These are phyloP conservation scores for Aspergillus olivimuriae DNA, from an alignment of 495 filamentous ascomycete species.

Conservation along the genomic window DNA sequence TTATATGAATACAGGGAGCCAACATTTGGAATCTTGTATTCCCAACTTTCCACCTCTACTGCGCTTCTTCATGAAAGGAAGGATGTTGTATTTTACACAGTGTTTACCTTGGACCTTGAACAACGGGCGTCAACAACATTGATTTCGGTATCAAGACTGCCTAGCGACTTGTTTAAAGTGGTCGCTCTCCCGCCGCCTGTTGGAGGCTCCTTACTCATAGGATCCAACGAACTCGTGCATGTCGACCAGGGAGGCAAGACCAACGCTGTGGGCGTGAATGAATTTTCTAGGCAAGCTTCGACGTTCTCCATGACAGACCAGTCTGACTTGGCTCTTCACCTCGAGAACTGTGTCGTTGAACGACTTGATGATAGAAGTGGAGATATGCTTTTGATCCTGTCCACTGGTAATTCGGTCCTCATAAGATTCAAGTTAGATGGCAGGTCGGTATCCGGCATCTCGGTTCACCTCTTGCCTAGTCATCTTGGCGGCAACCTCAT, in stretches of 20 bases:
- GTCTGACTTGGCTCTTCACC: conserved; percentile 66
- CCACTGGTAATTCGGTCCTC: conserved; percentile 66
- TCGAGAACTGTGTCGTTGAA: conserved; percentile 79
- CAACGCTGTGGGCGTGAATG: conserved; percentile 90
- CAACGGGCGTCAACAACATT: conserved; percentile 91
- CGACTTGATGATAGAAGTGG: conserved; percentile 65
- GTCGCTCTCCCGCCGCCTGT: conserved; percentile 79
- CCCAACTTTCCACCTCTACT: conserved; percentile 60
- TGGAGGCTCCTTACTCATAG: conserved; percentile 81
- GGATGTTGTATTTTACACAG: conserved; percentile 81
- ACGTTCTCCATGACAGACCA: conserved; percentile 80
- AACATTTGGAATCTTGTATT: conserved; percentile 90
- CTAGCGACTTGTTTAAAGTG: conserved; percentile 83
- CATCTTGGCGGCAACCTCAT: conserved; percentile 57
- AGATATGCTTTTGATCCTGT: conserved; percentile 78
- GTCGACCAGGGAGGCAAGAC: conserved; percentile 93
- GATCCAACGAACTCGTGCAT: conserved; percentile 86
- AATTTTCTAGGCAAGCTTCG: conserved; percentile 72
- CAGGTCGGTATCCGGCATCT: conserved; percentile 83
- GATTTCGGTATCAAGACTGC: conserved; percentile 74
- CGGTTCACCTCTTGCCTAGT: conserved; percentile 52
- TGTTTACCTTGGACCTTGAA: conserved; percentile 91
- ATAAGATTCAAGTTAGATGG: conserved; percentile 85
- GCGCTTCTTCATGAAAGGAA: conserved; percentile 70
- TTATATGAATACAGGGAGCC: conserved; percentile 96